Percentiles rank a stretch among this genome's conserved stretches.
phyloP scores from a whole-genome alignment of 2,329 filamentous ascomycete genomes.

The Truncatella angustata region DNA sequence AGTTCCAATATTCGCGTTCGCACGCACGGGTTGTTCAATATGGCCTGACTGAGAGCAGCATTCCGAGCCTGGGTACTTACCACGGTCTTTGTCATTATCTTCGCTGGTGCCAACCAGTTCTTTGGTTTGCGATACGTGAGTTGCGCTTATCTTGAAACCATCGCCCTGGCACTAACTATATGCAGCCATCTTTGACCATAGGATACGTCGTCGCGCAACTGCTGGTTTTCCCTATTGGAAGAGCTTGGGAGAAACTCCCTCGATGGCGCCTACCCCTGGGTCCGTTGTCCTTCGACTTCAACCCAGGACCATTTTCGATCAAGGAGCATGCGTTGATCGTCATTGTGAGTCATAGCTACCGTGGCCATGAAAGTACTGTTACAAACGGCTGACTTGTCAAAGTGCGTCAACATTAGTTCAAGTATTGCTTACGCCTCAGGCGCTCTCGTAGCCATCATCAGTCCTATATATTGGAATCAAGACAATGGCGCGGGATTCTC shows the following conservation, averaged over 20 bases:
- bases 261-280: conserved; percentile 24
- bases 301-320: conserved; percentile 27
- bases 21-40: too few relatives aligned
- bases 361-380: background rate
- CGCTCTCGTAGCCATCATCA: conserved; percentile 30
- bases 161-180: background rate
- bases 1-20: too few relatives aligned
- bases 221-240: conserved; percentile 31
- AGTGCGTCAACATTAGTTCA: conserved; percentile 11
- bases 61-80: conserved; percentile 28
- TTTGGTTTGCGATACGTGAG: conserved; percentile 32
- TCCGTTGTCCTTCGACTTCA: conserved; percentile 21
- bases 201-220: conserved; percentile 33
- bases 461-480: conserved; percentile 31
- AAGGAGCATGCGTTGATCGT: conserved; percentile 28
- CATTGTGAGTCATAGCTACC: background rate
- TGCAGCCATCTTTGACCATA: conserved; percentile 29
- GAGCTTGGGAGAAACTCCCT: conserved; percentile 29
- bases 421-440: conserved; percentile 8
- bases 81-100: conserved; percentile 29
- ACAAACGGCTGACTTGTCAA: background rate
- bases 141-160: conserved; percentile 3
- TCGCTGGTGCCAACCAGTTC: conserved; percentile 33
- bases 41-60: conserved; percentile 15
- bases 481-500: conserved; percentile 31